Percentiles rank a stretch among this genome's conserved stretches.
phyloP scores from a whole-genome alignment of 78 protist genomes.

The Diacronema lutheri region DNA sequence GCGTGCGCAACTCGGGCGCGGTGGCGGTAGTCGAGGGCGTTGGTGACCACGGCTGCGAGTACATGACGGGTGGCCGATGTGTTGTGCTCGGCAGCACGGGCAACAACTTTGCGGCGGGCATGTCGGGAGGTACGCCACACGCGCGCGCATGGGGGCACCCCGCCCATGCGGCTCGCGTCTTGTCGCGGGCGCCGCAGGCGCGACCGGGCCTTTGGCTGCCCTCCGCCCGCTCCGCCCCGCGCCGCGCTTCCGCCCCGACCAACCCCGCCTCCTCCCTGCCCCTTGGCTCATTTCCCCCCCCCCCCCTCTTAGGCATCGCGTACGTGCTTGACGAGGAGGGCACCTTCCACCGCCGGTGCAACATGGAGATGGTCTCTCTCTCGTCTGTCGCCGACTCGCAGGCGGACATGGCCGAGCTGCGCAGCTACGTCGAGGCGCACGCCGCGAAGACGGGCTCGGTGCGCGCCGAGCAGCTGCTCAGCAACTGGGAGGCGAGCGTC shows the following conservation, averaged over 20 bases:
- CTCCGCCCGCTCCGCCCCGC: too few species aligned
- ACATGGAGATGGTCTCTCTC: neutral
- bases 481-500: conserved; percentile 11
- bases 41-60: conserved; percentile 89
- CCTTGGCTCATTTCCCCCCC: too few species aligned
- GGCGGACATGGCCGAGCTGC: neutral
- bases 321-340: too few species aligned
- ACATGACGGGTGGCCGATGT: conserved; percentile 86
- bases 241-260: too few species aligned
- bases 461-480: neutral
- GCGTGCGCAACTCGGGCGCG: conserved; percentile 77
- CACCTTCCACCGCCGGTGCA: neutral
- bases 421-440: neutral
- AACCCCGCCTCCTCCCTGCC: too few species aligned
- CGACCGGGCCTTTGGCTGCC: too few species aligned
- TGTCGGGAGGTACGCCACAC: conserved; percentile 79
- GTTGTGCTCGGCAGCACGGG: conserved; percentile 72
- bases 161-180: too few species aligned
- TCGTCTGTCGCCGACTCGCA: neutral
- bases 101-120: conserved; percentile 83
- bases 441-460: neutral
- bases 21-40: conserved; percentile 80
- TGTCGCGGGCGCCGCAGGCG: too few species aligned
- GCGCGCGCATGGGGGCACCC: neutral
- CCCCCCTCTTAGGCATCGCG: too few species aligned